Percentiles rank a stretch among this genome's conserved stretches.
These are phyloP conservation scores for Yamadazyma tumulicola DNA, from an alignment of 805 yeast genomes.

Conservation along the genomic window DNA sequence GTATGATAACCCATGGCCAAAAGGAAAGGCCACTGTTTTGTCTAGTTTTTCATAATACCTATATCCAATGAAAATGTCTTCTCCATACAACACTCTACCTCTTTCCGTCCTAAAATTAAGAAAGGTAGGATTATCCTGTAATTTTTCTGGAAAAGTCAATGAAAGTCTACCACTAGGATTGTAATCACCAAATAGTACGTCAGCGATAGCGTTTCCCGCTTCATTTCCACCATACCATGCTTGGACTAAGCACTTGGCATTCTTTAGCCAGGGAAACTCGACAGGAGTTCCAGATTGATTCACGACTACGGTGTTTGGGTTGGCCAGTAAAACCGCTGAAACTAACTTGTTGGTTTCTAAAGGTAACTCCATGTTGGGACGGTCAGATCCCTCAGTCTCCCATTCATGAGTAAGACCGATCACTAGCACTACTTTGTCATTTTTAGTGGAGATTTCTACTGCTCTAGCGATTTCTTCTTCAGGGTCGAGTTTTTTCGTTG, in stretches of 20 bases:
- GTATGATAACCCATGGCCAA: conserved; percentile 31
- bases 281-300: conserved; percentile 34
- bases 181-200: conserved; percentile 28
- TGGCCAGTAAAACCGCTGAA: conserved; percentile 21
- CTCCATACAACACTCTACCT: conserved; percentile 32
- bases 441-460: conserved; percentile 20
- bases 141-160: conserved; percentile 16
- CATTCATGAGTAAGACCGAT: conserved; percentile 27
- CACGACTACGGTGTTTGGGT: conserved; percentile 28
- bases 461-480: conserved; percentile 25
- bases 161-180: conserved; percentile 27
- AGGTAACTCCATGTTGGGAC: conserved; percentile 26
- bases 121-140: conserved; percentile 26
- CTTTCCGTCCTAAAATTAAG: conserved; percentile 26
- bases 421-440: conserved; percentile 26
- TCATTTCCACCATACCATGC: conserved; percentile 38
- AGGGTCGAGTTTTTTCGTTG: conserved; percentile 19
- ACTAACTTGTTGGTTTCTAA: conserved; percentile 18
- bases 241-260: conserved; percentile 24
- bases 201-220: conserved; percentile 29
- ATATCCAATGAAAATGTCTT: conserved; percentile 31
- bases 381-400: conserved; percentile 31
- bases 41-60: conserved; percentile 27
- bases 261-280: conserved; percentile 25
- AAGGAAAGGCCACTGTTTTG: conserved; percentile 27